These are phyloP conservation scores for Schizophyllum amplum DNA, from an alignment of 1,284 basidiomycete species.

Conservation along the genomic window DNA sequence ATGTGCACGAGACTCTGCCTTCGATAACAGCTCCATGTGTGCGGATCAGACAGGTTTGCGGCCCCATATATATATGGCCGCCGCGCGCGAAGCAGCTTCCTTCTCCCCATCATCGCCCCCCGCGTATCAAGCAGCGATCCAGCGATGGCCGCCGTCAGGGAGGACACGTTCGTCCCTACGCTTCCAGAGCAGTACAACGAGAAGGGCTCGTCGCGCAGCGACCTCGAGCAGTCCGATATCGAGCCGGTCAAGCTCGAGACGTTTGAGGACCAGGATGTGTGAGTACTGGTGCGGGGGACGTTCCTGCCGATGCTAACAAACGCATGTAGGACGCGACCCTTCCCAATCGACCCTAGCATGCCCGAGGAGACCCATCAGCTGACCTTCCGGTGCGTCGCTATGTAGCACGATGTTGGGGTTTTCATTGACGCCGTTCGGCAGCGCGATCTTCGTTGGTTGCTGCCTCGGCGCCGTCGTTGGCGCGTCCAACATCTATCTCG, in stretches of 20 bases:
- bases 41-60: too few relatives aligned
- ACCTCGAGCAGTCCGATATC: conserved; percentile 1
- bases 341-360: conserved; percentile 44
- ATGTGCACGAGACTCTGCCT: too few relatives aligned
- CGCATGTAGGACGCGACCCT: conserved; percentile 31
- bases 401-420: background rate
- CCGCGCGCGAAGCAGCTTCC: too few relatives aligned
- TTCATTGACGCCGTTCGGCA: conserved; percentile 11
- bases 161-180: conserved; percentile 2
- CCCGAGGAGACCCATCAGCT: conserved; percentile 47
- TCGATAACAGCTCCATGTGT: too few relatives aligned
- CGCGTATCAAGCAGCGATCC: too few relatives aligned
- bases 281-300: conserved; percentile 12
- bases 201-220: background rate
- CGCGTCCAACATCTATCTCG: conserved; percentile 62
- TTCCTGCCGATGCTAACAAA: background rate
- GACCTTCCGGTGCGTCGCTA: conserved; percentile 32
- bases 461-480: conserved; percentile 52
- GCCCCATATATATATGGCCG: too few relatives aligned
- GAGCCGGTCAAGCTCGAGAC: conserved; percentile 6
- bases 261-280: conserved; percentile 33
- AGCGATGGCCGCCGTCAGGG: conserved; percentile 1
- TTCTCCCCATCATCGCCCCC: too few relatives aligned
- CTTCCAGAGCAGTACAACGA: conserved; percentile 1
- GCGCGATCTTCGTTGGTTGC: conserved; percentile 54